These are phyloP conservation scores for Backusella parvicylindrica DNA, from an alignment of 192 early-diverging fungal species.

Conservation along the genomic window DNA sequence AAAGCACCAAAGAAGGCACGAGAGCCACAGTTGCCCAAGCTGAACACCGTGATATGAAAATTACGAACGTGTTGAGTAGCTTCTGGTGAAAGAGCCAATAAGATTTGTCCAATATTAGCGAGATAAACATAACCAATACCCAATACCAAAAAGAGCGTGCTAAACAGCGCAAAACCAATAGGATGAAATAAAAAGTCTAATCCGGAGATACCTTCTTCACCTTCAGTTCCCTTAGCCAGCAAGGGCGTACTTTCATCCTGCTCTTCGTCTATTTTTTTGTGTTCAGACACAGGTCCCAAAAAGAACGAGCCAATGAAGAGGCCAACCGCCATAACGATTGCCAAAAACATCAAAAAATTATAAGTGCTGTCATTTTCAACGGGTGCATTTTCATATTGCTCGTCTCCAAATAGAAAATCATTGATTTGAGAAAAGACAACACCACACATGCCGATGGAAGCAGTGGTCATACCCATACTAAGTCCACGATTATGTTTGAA, in stretches of 20 bases:
- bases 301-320: slow-evolving; percentile 20
- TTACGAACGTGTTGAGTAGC: slow-evolving; percentile 20
- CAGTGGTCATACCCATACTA: slow-evolving; percentile 23
- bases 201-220: slow-evolving; percentile 9
- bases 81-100: slow-evolving; percentile 2
- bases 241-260: neutral
- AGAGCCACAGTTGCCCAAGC: slow-evolving; percentile 26
- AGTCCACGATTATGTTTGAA: slow-evolving; percentile 29
- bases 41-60: slow-evolving; percentile 22
- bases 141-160: slow-evolving; percentile 19
- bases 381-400: slow-evolving; percentile 6
- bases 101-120: slow-evolving; percentile 22
- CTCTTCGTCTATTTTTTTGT: slow-evolving; percentile 2
- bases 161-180: slow-evolving; percentile 19
- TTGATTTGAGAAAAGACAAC: slow-evolving; percentile 30
- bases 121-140: slow-evolving; percentile 31
- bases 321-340: slow-evolving; percentile 10
- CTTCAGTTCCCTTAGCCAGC: neutral
- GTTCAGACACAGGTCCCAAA: slow-evolving; percentile 9
- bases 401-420: slow-evolving; percentile 14
- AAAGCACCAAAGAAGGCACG: slow-evolving; percentile 26
- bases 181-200: slow-evolving; percentile 18
- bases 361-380: slow-evolving; percentile 9
- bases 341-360: slow-evolving; percentile 25
- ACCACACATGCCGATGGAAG: slow-evolving; percentile 20